Conservation (phyloP, 345 rosid species). For the Syzygium jambos region DNA sequence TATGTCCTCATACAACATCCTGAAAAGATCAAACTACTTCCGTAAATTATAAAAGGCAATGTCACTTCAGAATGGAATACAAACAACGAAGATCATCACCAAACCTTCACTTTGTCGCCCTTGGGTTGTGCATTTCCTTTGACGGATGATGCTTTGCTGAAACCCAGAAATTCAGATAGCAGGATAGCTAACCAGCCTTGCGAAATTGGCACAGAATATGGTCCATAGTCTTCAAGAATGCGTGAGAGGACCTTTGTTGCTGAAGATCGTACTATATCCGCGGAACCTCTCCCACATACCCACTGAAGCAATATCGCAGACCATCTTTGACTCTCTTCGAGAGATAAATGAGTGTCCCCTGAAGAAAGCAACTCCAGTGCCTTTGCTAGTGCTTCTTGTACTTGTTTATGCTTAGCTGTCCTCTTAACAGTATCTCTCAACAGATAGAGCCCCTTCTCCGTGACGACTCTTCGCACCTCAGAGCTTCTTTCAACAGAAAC, state of each 20-base stretch:
- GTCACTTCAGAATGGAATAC: background rate
- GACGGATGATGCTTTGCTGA: slow-evolving; percentile 39
- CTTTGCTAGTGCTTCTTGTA: slow-evolving; percentile 88
- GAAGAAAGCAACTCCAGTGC: slow-evolving; percentile 67
- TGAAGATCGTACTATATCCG: slow-evolving; percentile 54
- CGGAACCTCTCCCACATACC: slow-evolving; percentile 58
- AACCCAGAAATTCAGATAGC: slow-evolving; percentile 51
- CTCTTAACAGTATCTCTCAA: slow-evolving; percentile 73
- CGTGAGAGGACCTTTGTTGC: slow-evolving; percentile 70
- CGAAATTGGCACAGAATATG: slow-evolving; percentile 69
- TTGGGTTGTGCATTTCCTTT: slow-evolving; percentile 54
- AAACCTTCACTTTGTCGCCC: slow-evolving; percentile 62
- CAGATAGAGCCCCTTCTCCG: slow-evolving; percentile 79
- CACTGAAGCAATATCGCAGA: slow-evolving; percentile 75
- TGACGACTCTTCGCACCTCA: slow-evolving; percentile 47
- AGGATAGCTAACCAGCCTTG: slow-evolving; percentile 92
- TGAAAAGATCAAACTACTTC: background rate
- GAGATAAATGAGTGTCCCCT: slow-evolving; percentile 55
- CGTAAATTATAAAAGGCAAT: background rate
- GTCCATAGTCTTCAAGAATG: slow-evolving; percentile 75
- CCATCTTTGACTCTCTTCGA: slow-evolving; percentile 95
- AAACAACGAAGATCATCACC: background rate
- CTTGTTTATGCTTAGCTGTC: slow-evolving; percentile 53
- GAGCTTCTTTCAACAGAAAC: slow-evolving; percentile 78
- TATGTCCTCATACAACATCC: background rate